Evolutionary conservation across 495 filamentous ascomycete species (phyloP).

Genomic region (Gamarada debralockiae): DNA sequence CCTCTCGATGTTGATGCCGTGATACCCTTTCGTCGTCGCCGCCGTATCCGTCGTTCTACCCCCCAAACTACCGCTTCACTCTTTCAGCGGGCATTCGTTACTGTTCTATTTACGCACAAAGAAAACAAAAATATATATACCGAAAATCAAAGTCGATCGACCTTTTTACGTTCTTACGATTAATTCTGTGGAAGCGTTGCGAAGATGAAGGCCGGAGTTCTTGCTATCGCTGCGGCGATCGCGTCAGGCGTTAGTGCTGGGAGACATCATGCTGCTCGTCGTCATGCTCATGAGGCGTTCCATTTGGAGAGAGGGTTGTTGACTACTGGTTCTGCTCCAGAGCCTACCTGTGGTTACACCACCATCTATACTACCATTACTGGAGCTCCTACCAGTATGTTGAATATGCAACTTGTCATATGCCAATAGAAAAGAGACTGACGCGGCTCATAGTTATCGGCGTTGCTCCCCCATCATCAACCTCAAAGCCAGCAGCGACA

Average conservation of each 20-base stretch:
- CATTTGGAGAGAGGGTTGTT: conserved; percentile 33
- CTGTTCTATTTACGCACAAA: background rate
- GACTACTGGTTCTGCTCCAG: conserved; percentile 33
- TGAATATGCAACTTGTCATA: background rate
- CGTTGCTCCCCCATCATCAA: conserved; percentile 22
- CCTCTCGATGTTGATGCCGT: conserved; percentile 37
- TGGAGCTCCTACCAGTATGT: conserved; percentile 48
- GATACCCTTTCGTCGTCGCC: conserved; percentile 44
- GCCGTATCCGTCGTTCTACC: conserved; percentile 39
- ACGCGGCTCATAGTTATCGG: conserved; percentile 21
- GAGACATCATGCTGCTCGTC: conserved; percentile 57
- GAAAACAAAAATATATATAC: background rate
- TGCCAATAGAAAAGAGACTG: background rate
- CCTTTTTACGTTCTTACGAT: conserved; percentile 4
- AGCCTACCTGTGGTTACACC: conserved; percentile 59
- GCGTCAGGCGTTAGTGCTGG: conserved; percentile 57
- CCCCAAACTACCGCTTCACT: conserved; percentile 83
- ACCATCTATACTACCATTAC: conserved; percentile 58
- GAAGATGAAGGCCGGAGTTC: conserved; percentile 27
- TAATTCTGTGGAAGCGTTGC: conserved; percentile 2
- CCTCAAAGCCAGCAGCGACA: conserved; percentile 1
- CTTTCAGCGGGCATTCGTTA: conserved; percentile 93
- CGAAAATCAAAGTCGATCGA: background rate
- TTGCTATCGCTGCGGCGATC: conserved; percentile 50
- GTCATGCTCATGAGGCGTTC: conserved; percentile 49